Conservation (phyloP, 371 early-diverging fungal species). For the Saksenaea vasiformis region DNA sequence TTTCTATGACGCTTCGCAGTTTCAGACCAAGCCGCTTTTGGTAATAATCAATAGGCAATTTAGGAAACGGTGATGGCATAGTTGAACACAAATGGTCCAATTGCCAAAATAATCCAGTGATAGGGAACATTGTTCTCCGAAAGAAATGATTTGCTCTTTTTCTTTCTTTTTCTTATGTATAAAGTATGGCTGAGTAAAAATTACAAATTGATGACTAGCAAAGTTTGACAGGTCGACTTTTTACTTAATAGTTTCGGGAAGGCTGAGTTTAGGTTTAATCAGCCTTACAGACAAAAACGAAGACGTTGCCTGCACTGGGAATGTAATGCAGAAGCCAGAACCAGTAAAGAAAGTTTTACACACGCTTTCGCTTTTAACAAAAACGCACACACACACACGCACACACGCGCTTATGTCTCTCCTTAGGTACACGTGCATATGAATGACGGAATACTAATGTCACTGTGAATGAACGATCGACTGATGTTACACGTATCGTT, state of each 20-base stretch:
- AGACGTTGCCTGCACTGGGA: background rate
- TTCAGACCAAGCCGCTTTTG: background rate
- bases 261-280: background rate
- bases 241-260: background rate
- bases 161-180: background rate
- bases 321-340: background rate
- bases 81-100: background rate
- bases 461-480: background rate
- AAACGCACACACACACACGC: background rate
- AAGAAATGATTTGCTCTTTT: background rate
- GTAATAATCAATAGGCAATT: too few relatives aligned
- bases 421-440: background rate
- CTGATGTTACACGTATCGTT: conserved; percentile 3
- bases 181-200: background rate
- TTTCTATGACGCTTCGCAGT: background rate
- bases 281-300: background rate
- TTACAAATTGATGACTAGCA: background rate
- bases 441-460: background rate
- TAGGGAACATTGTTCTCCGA: too few relatives aligned
- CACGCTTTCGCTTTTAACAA: background rate
- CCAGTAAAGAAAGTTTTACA: too few relatives aligned
- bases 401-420: background rate
- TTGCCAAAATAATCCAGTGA: too few relatives aligned
- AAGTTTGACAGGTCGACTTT: background rate
- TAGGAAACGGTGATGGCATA: background rate